phyloP scores from a whole-genome alignment of 2,329 filamentous ascomycete species.

The Neonectria coccinea region DNA sequence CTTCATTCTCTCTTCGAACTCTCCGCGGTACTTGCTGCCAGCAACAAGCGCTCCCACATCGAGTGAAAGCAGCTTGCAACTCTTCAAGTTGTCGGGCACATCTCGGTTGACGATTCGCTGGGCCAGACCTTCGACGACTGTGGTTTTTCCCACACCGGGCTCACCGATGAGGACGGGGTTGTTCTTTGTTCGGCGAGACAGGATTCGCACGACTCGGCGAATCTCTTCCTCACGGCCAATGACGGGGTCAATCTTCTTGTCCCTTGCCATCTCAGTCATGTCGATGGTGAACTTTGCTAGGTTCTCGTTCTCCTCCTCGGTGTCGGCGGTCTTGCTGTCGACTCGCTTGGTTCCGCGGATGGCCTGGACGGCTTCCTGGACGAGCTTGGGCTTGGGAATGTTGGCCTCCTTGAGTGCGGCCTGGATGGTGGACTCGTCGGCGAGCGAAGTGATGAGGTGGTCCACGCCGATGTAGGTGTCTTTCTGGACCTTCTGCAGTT shows the following conservation, averaged over 20 bases:
- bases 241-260: constrained; percentile 97
- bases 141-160: constrained; percentile 98
- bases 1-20: constrained; percentile 99
- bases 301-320: constrained; percentile 93
- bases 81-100: constrained; percentile 93
- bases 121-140: constrained; percentile 94
- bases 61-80: constrained; percentile 92
- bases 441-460: constrained; percentile 87
- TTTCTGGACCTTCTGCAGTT: constrained; percentile 97
- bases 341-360: constrained; percentile 94
- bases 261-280: constrained; percentile 95
- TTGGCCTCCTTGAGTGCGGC: constrained; percentile 84
- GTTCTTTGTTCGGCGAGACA: constrained; percentile 96
- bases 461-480: constrained; percentile 95
- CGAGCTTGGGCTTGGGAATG: constrained; percentile 88
- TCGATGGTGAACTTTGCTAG: constrained; percentile 98
- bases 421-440: constrained; percentile 83
- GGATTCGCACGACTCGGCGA: constrained; percentile 87
- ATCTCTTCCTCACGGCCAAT: constrained; percentile 98
- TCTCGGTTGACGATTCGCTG: constrained; percentile 96
- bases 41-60: constrained; percentile 96
- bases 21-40: constrained; percentile 97
- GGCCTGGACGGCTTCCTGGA: constrained; percentile 89
- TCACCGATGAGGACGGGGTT: constrained; percentile 98
- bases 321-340: constrained; percentile 95